A percentile compares a stretch with the other conserved stretches of the same genome.
Evolutionary conservation across 1,284 basidiomycete species (phyloP).

Genomic region (Ustilago bromivora): DNA sequence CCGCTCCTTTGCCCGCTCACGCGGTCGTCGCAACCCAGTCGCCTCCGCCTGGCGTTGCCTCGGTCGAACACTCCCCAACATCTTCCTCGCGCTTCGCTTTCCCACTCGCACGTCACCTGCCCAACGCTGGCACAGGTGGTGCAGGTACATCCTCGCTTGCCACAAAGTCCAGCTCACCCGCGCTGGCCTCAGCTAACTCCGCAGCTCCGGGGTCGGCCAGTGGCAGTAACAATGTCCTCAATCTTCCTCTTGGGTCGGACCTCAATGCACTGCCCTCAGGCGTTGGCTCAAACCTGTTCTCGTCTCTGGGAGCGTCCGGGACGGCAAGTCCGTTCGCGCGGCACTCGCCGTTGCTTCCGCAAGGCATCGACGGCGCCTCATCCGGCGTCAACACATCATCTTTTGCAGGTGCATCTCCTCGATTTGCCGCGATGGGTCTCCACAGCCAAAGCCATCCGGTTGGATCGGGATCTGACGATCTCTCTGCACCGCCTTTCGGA

Average conservation of each 20-base stretch:
- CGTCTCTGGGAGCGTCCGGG: constrained; percentile 16
- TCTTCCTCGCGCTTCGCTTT: constrained; percentile 51
- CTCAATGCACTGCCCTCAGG: constrained; percentile 25
- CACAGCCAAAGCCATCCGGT: constrained; percentile 7
- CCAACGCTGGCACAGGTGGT: constrained; percentile 15
- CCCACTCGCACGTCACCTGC: constrained; percentile 45
- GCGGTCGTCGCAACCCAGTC: constrained; percentile 31
- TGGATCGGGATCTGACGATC: constrained; percentile 1
- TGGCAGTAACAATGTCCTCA: constrained; percentile 19
- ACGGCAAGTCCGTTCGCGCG: constrained; percentile 33
- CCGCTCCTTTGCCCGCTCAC: constrained; percentile 16
- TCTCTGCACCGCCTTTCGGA: constrained; percentile 18
- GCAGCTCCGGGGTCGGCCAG: background rate
- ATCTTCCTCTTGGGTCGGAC: constrained; percentile 19
- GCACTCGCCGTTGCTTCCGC: constrained; percentile 40
- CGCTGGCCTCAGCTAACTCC: constrained; percentile 20
- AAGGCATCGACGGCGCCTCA: constrained; percentile 18
- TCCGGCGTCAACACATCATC: background rate
- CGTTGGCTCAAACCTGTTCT: constrained; percentile 30
- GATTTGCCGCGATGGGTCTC: constrained; percentile 26
- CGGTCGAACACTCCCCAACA: constrained; percentile 49
- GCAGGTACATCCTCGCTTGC: constrained; percentile 10
- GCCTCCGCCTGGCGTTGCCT: constrained; percentile 26
- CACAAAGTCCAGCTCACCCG: constrained; percentile 27
- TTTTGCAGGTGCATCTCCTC: constrained; percentile 17